Evolutionary conservation across 129 eudicot genomes (phyloP), one percentile per base, ranked within the genome.

Genomic region (Ambrosia artemisiifolia): DNA sequence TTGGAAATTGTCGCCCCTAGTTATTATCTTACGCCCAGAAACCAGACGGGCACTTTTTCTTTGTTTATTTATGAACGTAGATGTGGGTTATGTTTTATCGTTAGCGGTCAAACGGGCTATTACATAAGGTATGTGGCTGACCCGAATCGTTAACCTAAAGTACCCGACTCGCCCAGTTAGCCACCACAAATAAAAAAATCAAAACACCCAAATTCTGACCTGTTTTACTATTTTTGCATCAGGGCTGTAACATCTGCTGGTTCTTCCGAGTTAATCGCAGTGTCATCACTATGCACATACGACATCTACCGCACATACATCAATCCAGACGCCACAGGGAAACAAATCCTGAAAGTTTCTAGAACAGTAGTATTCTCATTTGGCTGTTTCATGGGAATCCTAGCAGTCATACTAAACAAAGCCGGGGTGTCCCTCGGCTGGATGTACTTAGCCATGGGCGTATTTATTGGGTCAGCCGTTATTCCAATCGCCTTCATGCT

Each of bases 221-320:
- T 33, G 42, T 59, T 20, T 2, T 55, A 14, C 68, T 19, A 20
- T 63, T 8, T 60, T 65, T 70, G 51, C 56, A 65, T 65, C 85
- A 94, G 99, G 99, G 99, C 99, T 35, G 99, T 94, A 46, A 94
- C 99, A 56, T 94, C 97, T 40, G 96, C 99, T 8, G 99, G 99
- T 63, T 94, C 99, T 5, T 88, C 99, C 1, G 97, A 94, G 81
- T 80, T 94, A 18, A 94, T 94, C 6, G 99, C 99, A 4, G 99
- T 94, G 32, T 94, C 99, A 14, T 94, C 99, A 6, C 70, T 94
- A 70, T 94, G 99, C 81, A 94, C 99, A 20, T 94, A 94, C 49
- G 99, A 94, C 83, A 88, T 94, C 51, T 94, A 94, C 50, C 90
- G 99, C 6, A 94, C 99, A 33, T 94, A 94, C 79, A 83, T 90